Evolutionary conservation across 805 yeast species (phyloP).

Genomic region (Candida arabinofermentans): DNA sequence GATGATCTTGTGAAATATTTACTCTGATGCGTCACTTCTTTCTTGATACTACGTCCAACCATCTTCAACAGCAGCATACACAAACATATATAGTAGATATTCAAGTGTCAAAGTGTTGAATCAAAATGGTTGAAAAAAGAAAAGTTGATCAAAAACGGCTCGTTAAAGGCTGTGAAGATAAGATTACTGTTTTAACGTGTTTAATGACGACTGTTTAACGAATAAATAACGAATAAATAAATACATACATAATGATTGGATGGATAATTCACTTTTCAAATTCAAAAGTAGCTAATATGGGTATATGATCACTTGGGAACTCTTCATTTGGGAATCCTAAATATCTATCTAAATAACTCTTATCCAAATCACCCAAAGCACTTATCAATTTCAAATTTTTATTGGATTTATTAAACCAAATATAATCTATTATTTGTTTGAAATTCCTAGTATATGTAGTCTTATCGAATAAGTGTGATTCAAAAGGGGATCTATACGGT

Average conservation of each 20-base stretch:
- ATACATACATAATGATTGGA: background rate
- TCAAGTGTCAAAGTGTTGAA: too few species aligned
- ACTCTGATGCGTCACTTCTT: too few species aligned
- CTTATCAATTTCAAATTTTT: constrained; percentile 36
- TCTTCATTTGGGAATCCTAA: constrained; percentile 50
- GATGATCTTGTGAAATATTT: too few species aligned
- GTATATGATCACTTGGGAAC: constrained; percentile 51
- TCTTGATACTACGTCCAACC: too few species aligned
- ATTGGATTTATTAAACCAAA: constrained; percentile 43
- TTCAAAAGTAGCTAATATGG: constrained; percentile 27
- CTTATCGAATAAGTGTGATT: constrained; percentile 18
- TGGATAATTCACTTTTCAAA: constrained; percentile 2
- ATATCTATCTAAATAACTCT: constrained; percentile 28
- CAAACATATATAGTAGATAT: too few species aligned
- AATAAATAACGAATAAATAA: background rate
- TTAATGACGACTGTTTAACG: too few species aligned
- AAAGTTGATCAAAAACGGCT: too few species aligned
- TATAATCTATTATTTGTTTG: constrained; percentile 53
- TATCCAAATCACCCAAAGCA: constrained; percentile 50
- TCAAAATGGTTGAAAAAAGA: too few species aligned
- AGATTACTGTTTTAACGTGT: too few species aligned
- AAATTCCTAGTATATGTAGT: constrained; percentile 49
- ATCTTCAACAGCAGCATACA: too few species aligned
- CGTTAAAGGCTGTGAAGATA: too few species aligned
- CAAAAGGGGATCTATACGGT: constrained; percentile 26